Conservation (phyloP, 176 grass and related monocot species). For the Themeda triandra region DNA sequence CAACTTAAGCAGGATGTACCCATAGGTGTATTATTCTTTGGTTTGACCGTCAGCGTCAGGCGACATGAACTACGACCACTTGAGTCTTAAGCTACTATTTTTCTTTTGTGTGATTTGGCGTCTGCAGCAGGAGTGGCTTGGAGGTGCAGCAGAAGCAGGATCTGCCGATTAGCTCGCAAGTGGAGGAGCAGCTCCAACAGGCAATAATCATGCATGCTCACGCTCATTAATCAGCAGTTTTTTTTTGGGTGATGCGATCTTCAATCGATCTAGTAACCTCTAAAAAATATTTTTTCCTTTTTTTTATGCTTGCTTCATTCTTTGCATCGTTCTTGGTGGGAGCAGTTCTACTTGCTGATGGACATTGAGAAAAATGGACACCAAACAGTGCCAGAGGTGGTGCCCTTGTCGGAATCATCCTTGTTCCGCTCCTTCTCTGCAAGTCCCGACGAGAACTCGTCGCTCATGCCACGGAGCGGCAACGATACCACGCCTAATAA, state of each 20-base stretch:
- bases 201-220: not conserved
- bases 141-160: not conserved
- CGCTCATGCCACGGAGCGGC: not conserved
- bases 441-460: not conserved
- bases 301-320: not conserved
- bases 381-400: not conserved
- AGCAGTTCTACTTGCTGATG: conserved; percentile 20
- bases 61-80: not conserved
- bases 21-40: not conserved
- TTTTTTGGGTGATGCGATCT: not conserved
- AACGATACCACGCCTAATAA: not conserved
- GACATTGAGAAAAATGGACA: not conserved
- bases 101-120: not conserved
- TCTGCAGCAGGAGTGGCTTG: not conserved
- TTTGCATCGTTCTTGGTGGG: not conserved
- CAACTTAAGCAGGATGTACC: no score
- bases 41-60: no score
- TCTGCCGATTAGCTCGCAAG: not conserved
- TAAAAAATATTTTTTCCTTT: not conserved
- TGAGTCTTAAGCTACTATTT: not conserved
- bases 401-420: not conserved
- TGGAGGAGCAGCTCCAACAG: conserved; percentile 17
- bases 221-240: not conserved
- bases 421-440: not conserved
- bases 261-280: not conserved